phyloP scores from a whole-genome alignment of 148 eudicot species.

The Camellia granthamiana region DNA sequence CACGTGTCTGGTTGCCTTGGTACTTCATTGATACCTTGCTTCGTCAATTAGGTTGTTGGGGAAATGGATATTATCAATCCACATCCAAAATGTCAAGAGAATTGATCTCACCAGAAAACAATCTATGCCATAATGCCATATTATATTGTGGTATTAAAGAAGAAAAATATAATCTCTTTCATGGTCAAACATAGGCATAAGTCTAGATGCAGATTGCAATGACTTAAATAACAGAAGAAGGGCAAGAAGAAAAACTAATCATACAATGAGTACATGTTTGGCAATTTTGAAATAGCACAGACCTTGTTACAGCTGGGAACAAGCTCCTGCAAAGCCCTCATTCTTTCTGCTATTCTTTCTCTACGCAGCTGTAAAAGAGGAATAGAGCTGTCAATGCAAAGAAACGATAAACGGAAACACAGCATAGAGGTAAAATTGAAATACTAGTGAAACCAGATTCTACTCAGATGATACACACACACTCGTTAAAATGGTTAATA shows the following conservation, averaged over 20 bases:
- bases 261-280: not conserved
- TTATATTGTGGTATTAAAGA: not conserved
- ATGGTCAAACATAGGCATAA: slow-evolving; percentile 1
- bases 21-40: not conserved
- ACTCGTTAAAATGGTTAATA: not conserved
- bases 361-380: slow-evolving; percentile 40
- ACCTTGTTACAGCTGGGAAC: slow-evolving; percentile 60
- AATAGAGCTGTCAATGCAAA: not conserved
- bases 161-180: not conserved
- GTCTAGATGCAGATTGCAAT: not conserved
- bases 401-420: not conserved
- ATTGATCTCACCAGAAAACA: not conserved
- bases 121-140: not conserved
- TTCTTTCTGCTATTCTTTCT: slow-evolving; percentile 57
- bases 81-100: not conserved
- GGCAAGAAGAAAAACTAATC: not conserved
- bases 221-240: not conserved
- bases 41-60: not conserved
- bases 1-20: not conserved
- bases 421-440: not conserved
- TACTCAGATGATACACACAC: not conserved
- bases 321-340: slow-evolving; percentile 58
- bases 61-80: not conserved
- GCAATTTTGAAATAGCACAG: not conserved
- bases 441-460: not conserved